Evolutionary conservation across 2,329 filamentous ascomycete genomes (phyloP).

Genomic region (Pyricularia sp.): DNA sequence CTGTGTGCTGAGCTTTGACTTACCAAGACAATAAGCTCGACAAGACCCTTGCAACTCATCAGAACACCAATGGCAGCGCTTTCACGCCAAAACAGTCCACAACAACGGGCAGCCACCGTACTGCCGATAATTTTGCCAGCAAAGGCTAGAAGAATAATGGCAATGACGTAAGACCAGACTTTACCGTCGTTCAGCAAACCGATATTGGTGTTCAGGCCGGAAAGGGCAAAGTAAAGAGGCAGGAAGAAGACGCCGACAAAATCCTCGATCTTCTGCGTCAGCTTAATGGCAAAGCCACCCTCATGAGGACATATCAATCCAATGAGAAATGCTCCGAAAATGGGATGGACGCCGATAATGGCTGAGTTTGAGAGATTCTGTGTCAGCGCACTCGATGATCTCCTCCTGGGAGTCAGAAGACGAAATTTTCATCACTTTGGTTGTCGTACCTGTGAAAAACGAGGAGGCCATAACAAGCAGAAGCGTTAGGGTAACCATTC

Average conservation of each 20-base stretch:
- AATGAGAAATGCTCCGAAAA: conserved; percentile 85
- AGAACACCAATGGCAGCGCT: conserved; percentile 75
- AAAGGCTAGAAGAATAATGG: conserved; percentile 70
- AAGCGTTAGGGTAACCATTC: conserved; percentile 70
- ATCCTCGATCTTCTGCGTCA: conserved; percentile 92
- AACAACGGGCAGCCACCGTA: conserved; percentile 60
- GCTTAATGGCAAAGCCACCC: conserved; percentile 76
- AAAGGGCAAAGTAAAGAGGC: conserved; percentile 86
- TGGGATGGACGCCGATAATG: conserved; percentile 85
- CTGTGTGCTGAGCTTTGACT: conserved; percentile 15
- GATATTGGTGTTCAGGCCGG: conserved; percentile 77
- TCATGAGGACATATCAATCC: conserved; percentile 86
- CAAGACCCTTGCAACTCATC: conserved; percentile 95
- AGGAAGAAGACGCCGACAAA: conserved; percentile 71
- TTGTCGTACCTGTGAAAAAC: conserved; percentile 55
- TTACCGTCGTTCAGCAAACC: conserved; percentile 70
- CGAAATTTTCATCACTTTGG: neutral
- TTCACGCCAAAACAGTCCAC: conserved; percentile 79
- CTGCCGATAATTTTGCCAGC: conserved; percentile 75
- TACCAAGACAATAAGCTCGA: conserved; percentile 88
- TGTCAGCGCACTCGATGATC: neutral
- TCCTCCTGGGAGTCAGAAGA: neutral
- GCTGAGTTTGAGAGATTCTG: conserved; percentile 17
- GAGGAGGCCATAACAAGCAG: conserved; percentile 65
- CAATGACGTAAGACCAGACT: conserved; percentile 83